phyloP scores from a whole-genome alignment of 495 filamentous ascomycete species.

The Massariosphaeria phaeospora region DNA sequence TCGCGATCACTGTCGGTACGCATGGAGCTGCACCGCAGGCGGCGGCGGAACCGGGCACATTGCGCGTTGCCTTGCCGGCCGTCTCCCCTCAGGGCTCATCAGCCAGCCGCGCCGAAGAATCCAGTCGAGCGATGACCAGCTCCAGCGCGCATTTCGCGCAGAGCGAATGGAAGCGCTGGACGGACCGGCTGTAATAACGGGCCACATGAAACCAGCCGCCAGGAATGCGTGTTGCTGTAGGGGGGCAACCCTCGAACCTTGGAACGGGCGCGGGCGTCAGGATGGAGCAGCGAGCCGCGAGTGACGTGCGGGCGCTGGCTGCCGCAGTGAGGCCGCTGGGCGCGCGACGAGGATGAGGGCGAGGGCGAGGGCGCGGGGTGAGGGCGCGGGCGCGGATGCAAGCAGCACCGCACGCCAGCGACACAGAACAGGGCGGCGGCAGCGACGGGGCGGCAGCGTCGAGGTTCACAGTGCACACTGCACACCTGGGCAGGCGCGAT shows the following conservation, averaged over 20 bases:
- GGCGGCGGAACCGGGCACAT: constrained; percentile 2
- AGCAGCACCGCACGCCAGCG: too few species aligned
- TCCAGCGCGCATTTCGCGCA: constrained; percentile 2
- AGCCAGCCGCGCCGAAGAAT: constrained; percentile 11
- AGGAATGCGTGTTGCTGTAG: constrained; percentile 16
- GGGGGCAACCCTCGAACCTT: too few species aligned
- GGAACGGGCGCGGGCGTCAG: too few species aligned
- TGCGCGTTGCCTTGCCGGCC: too few species aligned
- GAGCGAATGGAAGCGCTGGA: constrained; percentile 7
- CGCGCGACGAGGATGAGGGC: too few species aligned
- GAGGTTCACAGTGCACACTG: neutral
- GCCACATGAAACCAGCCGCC: constrained; percentile 21
- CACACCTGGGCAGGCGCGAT: neutral
- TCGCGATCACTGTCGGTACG: too few species aligned
- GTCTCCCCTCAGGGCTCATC: too few species aligned
- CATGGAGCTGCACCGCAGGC: too few species aligned
- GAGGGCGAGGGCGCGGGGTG: too few species aligned
- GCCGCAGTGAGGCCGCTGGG: too few species aligned
- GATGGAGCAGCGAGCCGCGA: neutral
- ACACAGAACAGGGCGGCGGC: neutral
- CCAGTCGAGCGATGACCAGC: neutral
- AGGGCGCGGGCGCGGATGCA: too few species aligned
- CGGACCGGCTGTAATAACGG: constrained; percentile 13
- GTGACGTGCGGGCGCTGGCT: too few species aligned
- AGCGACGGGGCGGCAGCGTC: neutral